Conservation (phyloP, 2,329 filamentous ascomycete genomes). For the Aureobasidium namibiae region DNA sequence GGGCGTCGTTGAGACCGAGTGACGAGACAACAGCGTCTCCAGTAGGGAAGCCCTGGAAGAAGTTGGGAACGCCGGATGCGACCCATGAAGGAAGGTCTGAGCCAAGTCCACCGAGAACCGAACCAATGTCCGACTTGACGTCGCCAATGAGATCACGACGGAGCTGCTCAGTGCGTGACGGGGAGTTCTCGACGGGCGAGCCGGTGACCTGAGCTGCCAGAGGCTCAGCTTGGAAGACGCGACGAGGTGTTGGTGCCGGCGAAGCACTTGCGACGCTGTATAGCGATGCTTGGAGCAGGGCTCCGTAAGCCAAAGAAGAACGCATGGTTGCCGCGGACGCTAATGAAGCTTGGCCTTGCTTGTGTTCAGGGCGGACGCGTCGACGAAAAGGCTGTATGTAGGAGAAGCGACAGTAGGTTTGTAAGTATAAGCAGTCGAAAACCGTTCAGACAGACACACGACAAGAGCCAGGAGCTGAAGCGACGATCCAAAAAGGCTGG, state of each 20-base stretch:
- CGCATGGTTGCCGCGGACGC: conserved; percentile 3
- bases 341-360: conserved; percentile 7
- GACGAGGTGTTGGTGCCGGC: conserved; percentile 16
- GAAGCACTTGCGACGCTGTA: conserved; percentile 19
- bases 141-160: conserved; percentile 45
- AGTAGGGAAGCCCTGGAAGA: conserved; percentile 58
- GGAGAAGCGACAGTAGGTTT: not conserved
- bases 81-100: conserved; percentile 52
- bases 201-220: conserved; percentile 42
- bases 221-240: conserved; percentile 15
- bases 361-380: not conserved
- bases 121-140: conserved; percentile 35
- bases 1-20: conserved; percentile 50
- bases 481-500: not conserved
- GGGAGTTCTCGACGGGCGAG: conserved; percentile 34
- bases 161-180: conserved; percentile 33
- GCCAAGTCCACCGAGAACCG: conserved; percentile 41
- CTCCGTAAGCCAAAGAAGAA: conserved; percentile 10
- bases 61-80: conserved; percentile 56
- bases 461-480: not conserved
- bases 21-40: conserved; percentile 34
- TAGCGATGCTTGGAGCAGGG: conserved; percentile 12
- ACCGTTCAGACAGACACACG: not conserved
- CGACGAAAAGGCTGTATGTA: not conserved
- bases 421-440: not conserved